phyloP scores from a whole-genome alignment of 2,329 filamentous ascomycete genomes.

The Stagonosporopsis tanaceti region DNA sequence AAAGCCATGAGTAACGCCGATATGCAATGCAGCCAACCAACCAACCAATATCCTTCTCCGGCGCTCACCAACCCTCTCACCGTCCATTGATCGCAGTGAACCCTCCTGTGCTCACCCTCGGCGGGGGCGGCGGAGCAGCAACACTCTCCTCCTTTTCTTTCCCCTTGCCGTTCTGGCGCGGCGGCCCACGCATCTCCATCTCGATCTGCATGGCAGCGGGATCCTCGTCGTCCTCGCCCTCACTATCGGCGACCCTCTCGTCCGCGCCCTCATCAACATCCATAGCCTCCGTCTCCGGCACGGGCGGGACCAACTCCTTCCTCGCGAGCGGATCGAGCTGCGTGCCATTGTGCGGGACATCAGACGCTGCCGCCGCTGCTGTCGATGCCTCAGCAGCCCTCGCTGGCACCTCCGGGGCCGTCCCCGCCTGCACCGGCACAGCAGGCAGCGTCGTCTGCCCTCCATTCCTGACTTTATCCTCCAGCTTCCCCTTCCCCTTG shows the following conservation, averaged over 20 bases:
- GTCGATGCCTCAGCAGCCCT: background rate
- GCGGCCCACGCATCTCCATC: conserved; percentile 50
- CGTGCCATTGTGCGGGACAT: background rate
- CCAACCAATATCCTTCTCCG: background rate
- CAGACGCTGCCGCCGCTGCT: background rate
- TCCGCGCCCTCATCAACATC: conserved; percentile 9
- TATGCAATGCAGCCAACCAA: background rate
- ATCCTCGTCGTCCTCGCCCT: conserved; percentile 41
- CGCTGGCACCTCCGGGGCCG: background rate
- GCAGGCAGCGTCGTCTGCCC: conserved; percentile 2
- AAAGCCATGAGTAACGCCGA: background rate
- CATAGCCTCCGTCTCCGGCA: conserved; percentile 14
- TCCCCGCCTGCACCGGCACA: background rate
- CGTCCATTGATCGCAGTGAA: conserved; percentile 47
- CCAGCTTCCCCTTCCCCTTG: conserved; percentile 13
- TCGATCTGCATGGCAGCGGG: conserved; percentile 49
- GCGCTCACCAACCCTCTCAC: conserved; percentile 10
- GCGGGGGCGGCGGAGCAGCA: background rate
- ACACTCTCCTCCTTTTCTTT: conserved; percentile 4
- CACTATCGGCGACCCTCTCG: conserved; percentile 31
- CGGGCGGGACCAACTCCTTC: conserved; percentile 14
- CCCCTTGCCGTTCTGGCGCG: conserved; percentile 19
- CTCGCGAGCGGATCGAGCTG: conserved; percentile 28
- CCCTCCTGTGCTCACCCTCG: conserved; percentile 27
- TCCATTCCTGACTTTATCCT: background rate